Evolutionary conservation across 108 stramenopile genomes (phyloP).

Genomic region (Cyclotella cryptica): DNA sequence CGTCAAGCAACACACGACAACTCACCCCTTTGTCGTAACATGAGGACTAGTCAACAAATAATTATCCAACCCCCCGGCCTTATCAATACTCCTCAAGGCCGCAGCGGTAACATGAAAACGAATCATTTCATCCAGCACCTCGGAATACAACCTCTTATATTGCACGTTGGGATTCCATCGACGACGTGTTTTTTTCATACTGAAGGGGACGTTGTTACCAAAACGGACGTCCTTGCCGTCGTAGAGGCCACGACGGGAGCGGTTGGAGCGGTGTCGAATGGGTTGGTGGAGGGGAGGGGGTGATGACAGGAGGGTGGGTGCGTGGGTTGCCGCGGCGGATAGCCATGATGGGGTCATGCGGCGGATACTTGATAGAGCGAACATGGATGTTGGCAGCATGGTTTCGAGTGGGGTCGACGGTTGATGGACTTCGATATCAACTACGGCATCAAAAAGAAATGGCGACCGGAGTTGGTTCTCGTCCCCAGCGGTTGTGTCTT

Average conservation of each 20-base stretch:
- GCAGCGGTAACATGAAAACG: constrained; percentile 82
- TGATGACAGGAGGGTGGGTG: not conserved
- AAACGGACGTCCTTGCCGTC: constrained; percentile 82
- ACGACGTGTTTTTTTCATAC: constrained; percentile 75
- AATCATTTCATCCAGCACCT: constrained; percentile 84
- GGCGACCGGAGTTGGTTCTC: too few relatives aligned
- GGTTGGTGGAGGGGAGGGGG: constrained; percentile 1
- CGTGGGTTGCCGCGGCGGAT: not conserved
- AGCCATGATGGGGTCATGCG: not conserved
- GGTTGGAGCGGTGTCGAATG: constrained; percentile 71
- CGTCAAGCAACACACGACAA: not conserved
- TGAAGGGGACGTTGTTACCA: constrained; percentile 84
- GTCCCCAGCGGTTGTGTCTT: too few relatives aligned
- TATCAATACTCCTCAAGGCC: constrained; percentile 83
- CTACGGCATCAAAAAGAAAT: not conserved
- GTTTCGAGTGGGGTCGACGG: too few relatives aligned
- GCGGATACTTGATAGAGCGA: not conserved
- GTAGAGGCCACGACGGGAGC: constrained; percentile 83
- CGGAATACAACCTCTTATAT: constrained; percentile 76
- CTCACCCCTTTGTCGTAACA: constrained; percentile 53
- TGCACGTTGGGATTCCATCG: constrained; percentile 88
- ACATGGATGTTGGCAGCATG: too few relatives aligned
- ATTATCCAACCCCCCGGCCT: constrained; percentile 83
- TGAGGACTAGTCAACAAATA: constrained; percentile 78
- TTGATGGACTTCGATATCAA: not conserved